Percentiles rank a stretch among this genome's conserved stretches.
These are phyloP conservation scores for Porcisia deanei DNA, from an alignment of 208 protist species.

Conservation along the genomic window DNA sequence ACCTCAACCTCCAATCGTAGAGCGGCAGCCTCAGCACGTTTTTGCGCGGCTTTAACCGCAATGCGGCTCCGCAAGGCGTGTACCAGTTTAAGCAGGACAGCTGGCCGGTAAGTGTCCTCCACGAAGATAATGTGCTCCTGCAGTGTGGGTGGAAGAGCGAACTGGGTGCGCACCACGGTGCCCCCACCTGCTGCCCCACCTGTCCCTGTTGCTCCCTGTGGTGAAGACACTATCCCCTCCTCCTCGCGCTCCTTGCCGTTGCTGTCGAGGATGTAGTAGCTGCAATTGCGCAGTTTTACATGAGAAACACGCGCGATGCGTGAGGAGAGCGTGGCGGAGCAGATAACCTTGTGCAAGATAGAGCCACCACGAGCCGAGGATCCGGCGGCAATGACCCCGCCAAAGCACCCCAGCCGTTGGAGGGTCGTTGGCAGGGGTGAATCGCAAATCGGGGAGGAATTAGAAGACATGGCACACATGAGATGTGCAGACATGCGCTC, in stretches of 20 bases:
- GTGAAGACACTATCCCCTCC: slow-evolving; percentile 10
- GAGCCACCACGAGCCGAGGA: background rate
- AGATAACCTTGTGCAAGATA: slow-evolving; percentile 84
- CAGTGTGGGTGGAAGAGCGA: slow-evolving; percentile 82
- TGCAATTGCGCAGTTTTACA: slow-evolving; percentile 85
- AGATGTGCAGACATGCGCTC: slow-evolving; percentile 2
- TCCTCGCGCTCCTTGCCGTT: slow-evolving; percentile 56
- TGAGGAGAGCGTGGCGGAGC: slow-evolving; percentile 89
- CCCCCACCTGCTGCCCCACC: background rate
- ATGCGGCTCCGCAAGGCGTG: slow-evolving; percentile 42
- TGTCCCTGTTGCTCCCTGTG: background rate
- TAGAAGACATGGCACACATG: background rate
- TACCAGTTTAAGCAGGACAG: slow-evolving; percentile 86
- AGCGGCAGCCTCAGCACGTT: slow-evolving; percentile 1
- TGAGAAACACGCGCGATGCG: slow-evolving; percentile 83
- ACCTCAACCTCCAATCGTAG: slow-evolving; percentile 15
- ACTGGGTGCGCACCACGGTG: slow-evolving; percentile 49
- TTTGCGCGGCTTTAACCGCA: slow-evolving; percentile 6
- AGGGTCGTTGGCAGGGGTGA: background rate
- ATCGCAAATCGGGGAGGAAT: background rate
- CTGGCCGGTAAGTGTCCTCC: slow-evolving; percentile 78
- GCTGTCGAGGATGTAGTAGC: slow-evolving; percentile 78
- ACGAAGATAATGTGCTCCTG: slow-evolving; percentile 89
- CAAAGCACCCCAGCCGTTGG: slow-evolving; percentile 7
- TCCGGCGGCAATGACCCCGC: background rate